Percentiles rank a stretch among this genome's conserved stretches.
These are phyloP conservation scores for Solanum infundibuliforme DNA, from an alignment of 257 asterid species.

Conservation along the genomic window DNA sequence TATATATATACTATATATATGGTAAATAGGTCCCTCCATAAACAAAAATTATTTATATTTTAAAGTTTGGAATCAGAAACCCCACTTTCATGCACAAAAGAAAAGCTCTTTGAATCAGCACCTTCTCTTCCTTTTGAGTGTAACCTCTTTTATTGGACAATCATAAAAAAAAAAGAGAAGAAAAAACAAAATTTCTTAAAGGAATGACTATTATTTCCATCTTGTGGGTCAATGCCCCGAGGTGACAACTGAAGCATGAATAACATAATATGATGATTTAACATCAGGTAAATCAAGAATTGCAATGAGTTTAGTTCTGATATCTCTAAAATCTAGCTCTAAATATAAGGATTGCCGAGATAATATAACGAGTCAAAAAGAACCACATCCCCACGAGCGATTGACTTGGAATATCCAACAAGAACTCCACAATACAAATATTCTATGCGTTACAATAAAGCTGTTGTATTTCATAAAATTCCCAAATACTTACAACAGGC, in stretches of 20 bases:
- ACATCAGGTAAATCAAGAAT: neutral
- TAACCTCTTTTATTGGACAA: conserved; percentile 16
- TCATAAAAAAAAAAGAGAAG: neutral
- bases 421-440: conserved; percentile 4
- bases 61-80: conserved; percentile 29
- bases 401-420: neutral
- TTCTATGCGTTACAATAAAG: conserved; percentile 28
- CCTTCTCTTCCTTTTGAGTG: conserved; percentile 16
- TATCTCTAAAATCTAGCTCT: neutral
- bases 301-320: neutral
- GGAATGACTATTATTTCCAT: conserved; percentile 11
- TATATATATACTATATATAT: neutral
- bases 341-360: neutral
- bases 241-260: neutral
- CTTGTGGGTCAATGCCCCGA: conserved; percentile 17
- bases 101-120: conserved; percentile 10
- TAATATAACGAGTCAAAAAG: too few species aligned
- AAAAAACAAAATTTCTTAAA: neutral
- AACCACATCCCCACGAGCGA: neutral
- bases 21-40: conserved; percentile 28
- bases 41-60: conserved; percentile 6
- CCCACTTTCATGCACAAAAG: conserved; percentile 40
- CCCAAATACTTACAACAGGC: conserved; percentile 24
- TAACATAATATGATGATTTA: neutral
- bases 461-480: conserved; percentile 12